A percentile compares a stretch with the other conserved stretches of the same genome.
Evolutionary conservation across 1,284 basidiomycete species (phyloP).

Genomic region (Pterulicium gracile): DNA sequence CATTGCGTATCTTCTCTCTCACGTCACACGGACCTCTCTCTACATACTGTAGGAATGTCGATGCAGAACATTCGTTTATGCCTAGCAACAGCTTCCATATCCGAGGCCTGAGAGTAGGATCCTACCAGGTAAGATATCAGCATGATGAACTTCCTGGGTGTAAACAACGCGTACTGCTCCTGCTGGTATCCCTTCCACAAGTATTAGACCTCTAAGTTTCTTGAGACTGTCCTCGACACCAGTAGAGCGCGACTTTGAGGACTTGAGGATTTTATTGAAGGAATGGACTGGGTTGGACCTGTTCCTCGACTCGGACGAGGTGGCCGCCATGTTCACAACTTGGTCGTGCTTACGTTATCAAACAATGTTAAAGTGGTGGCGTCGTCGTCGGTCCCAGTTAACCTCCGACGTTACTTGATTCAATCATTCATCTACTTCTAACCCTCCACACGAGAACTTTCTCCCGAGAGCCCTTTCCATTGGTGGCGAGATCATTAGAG

Average conservation of each 20-base stretch:
- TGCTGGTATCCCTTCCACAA: constrained; percentile 83
- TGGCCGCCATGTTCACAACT: too few relatives aligned
- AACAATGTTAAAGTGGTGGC: too few relatives aligned
- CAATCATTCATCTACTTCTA: too few relatives aligned
- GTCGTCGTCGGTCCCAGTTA: too few relatives aligned
- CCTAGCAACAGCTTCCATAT: constrained; percentile 91
- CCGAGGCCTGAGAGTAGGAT: constrained; percentile 62
- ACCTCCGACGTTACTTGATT: too few relatives aligned
- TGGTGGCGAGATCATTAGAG: too few relatives aligned
- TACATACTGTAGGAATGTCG: constrained; percentile 75
- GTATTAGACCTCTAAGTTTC: constrained; percentile 72
- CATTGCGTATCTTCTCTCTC: constrained; percentile 80
- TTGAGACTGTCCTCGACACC: constrained; percentile 24
- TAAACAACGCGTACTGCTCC: constrained; percentile 30
- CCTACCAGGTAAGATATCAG: constrained; percentile 30
- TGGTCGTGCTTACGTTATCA: neutral
- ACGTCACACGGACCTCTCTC: constrained; percentile 78
- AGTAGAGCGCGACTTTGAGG: neutral
- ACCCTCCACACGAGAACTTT: too few relatives aligned
- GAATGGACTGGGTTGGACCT: neutral
- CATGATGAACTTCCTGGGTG: constrained; percentile 7
- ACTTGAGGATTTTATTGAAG: neutral
- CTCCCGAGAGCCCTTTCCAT: too few relatives aligned
- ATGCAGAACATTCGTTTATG: constrained; percentile 66
- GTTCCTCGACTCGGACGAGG: neutral